Percentiles rank a stretch among this genome's conserved stretches.
Evolutionary conservation across 257 asterid genomes (phyloP).

Genomic region (Prunella vulgaris): DNA sequence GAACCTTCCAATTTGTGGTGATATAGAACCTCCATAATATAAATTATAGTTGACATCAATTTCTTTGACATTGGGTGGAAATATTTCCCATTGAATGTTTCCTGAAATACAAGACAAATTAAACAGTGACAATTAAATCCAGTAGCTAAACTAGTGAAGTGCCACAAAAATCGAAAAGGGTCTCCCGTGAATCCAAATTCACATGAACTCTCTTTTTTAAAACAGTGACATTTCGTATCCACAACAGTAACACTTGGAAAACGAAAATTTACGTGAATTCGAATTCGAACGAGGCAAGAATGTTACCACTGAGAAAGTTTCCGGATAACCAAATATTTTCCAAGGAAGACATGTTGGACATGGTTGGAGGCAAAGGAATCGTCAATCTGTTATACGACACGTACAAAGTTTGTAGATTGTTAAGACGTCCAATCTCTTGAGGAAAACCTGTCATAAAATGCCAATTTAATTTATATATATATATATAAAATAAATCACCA

Average conservation of each 20-base stretch:
- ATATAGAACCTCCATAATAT: background rate
- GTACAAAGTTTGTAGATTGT: background rate
- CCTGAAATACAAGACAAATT: background rate
- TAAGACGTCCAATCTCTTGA: background rate
- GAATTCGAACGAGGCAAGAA: background rate
- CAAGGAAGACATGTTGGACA: conserved; percentile 4
- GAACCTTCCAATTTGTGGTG: background rate
- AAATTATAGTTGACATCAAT: background rate
- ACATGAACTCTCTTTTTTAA: no score
- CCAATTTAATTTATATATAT: background rate
- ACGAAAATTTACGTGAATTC: no score
- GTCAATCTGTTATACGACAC: background rate
- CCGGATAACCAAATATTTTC: background rate
- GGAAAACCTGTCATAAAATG: background rate
- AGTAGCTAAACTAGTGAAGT: background rate
- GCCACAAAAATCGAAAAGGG: no score
- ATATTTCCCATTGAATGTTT: background rate
- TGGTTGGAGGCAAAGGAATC: background rate
- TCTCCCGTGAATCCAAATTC: no score
- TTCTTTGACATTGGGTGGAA: background rate
- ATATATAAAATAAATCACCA: background rate
- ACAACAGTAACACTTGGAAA: no score
- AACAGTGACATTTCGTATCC: no score
- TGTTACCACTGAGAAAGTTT: background rate
- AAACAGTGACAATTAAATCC: background rate